Evolutionary conservation across 2,329 filamentous ascomycete species (phyloP).

Genomic region (Colletotrichum brevisporum): DNA sequence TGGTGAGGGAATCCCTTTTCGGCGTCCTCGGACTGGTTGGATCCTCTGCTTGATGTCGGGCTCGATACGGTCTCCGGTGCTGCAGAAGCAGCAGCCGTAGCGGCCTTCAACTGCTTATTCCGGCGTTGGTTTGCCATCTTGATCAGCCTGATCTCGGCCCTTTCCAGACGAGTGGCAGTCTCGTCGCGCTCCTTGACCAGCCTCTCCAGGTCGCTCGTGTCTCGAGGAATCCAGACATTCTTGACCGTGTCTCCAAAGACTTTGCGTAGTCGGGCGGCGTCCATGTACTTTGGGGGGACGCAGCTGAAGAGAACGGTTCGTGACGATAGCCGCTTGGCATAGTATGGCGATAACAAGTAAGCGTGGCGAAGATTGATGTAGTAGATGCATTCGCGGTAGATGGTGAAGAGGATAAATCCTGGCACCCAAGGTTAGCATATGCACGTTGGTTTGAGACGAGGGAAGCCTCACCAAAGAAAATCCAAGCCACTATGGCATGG

Average conservation of each 20-base stretch:
- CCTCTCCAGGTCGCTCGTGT: slow-evolving; percentile 81
- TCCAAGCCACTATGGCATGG: slow-evolving; percentile 83
- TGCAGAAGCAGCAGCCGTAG: background rate
- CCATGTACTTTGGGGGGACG: slow-evolving; percentile 82
- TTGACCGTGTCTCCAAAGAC: slow-evolving; percentile 86
- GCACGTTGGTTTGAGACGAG: too few relatives aligned
- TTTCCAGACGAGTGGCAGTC: slow-evolving; percentile 83
- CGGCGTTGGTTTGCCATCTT: slow-evolving; percentile 72
- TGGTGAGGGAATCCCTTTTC: slow-evolving; percentile 47
- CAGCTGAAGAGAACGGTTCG: slow-evolving; percentile 94
- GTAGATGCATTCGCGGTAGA: slow-evolving; percentile 91
- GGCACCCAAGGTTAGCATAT: background rate
- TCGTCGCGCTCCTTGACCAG: slow-evolving; percentile 83
- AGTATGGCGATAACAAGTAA: slow-evolving; percentile 88
- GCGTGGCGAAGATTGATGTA: slow-evolving; percentile 96
- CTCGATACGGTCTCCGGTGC: slow-evolving; percentile 45
- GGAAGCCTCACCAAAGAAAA: slow-evolving; percentile 73
- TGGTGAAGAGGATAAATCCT: slow-evolving; percentile 88
- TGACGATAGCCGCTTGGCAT: slow-evolving; percentile 87
- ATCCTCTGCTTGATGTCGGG: slow-evolving; percentile 6
- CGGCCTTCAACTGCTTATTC: slow-evolving; percentile 40
- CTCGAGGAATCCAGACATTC: slow-evolving; percentile 86
- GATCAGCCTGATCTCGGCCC: slow-evolving; percentile 86
- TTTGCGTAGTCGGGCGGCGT: slow-evolving; percentile 78
- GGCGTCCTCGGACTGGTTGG: slow-evolving; percentile 40